Evolutionary conservation across 805 yeast genomes (phyloP).

Genomic region (Brettanomyces sp.): DNA sequence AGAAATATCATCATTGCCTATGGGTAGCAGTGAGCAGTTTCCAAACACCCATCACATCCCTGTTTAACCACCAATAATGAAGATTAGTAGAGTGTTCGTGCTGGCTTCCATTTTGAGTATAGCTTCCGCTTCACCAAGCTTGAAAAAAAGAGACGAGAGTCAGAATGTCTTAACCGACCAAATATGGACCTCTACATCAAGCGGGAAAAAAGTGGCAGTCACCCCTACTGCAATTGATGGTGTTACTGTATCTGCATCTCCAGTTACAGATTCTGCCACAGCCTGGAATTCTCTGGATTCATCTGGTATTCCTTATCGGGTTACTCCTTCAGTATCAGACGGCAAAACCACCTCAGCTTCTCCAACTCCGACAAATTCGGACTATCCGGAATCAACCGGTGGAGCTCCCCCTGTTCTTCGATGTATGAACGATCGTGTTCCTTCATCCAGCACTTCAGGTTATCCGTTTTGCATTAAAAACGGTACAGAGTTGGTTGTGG

Average conservation of each 20-base stretch:
- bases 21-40: too few relatives aligned
- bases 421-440: constrained; percentile 35
- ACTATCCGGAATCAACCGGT: constrained; percentile 27
- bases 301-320: constrained; percentile 33
- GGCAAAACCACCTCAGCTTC: constrained; percentile 29
- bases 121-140: constrained; percentile 6
- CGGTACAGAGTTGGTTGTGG: constrained; percentile 35
- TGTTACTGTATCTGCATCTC: constrained; percentile 37
- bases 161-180: constrained; percentile 16
- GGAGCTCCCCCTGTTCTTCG: constrained; percentile 34
- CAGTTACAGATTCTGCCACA: constrained; percentile 28
- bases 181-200: constrained; percentile 30
- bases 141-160: constrained; percentile 8
- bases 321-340: constrained; percentile 31
- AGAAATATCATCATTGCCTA: too few relatives aligned
- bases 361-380: constrained; percentile 30
- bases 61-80: too few relatives aligned
- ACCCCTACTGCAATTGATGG: constrained; percentile 42
- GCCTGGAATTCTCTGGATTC: constrained; percentile 35
- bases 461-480: constrained; percentile 36
- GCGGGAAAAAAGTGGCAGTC: constrained; percentile 13
- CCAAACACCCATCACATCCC: too few relatives aligned
- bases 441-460: constrained; percentile 18
- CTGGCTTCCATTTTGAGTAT: background rate
- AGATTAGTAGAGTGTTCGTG: background rate